Evolutionary conservation across 2,329 filamentous ascomycete genomes (phyloP).

Genomic region (Stagonosporopsis rhizophila): DNA sequence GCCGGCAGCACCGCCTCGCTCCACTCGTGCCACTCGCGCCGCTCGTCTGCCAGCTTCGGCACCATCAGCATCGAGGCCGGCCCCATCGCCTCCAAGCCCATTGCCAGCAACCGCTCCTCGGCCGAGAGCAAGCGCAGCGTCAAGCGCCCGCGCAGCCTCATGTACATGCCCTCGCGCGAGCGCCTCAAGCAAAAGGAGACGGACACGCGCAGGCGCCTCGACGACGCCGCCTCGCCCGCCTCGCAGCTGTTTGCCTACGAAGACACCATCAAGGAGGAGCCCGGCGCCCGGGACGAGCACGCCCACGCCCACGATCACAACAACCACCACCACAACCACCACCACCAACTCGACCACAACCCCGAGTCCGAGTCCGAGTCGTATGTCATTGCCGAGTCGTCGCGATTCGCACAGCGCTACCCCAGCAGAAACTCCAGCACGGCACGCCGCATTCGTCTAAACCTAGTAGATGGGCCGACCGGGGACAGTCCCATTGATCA

Average conservation of each 20-base stretch:
- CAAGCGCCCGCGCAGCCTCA: conserved; percentile 62
- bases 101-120: conserved; percentile 44
- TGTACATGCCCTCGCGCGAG: conserved; percentile 78
- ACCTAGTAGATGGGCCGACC: conserved; percentile 29
- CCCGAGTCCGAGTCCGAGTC: no score
- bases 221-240: conserved; percentile 46
- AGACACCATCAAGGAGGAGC: conserved; percentile 49
- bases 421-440: conserved; percentile 43
- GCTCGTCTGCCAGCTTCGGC: conserved; percentile 48
- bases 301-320: background rate
- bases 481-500: conserved; percentile 38
- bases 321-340: no score
- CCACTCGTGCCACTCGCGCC: conserved; percentile 46
- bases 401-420: conserved; percentile 38
- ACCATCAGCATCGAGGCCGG: conserved; percentile 51
- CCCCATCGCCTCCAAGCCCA: conserved; percentile 34
- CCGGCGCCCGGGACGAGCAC: conserved; percentile 24
- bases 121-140: conserved; percentile 45
- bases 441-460: conserved; percentile 34
- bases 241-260: conserved; percentile 42
- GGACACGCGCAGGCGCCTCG: conserved; percentile 62
- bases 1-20: conserved; percentile 45
- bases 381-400: conserved; percentile 33
- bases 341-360: no score
- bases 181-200: conserved; percentile 67